A percentile compares a stretch with the other conserved stretches of the same genome.
phyloP scores from a whole-genome alignment of 2,329 filamentous ascomycete genomes.

The Penicillium sp. region DNA sequence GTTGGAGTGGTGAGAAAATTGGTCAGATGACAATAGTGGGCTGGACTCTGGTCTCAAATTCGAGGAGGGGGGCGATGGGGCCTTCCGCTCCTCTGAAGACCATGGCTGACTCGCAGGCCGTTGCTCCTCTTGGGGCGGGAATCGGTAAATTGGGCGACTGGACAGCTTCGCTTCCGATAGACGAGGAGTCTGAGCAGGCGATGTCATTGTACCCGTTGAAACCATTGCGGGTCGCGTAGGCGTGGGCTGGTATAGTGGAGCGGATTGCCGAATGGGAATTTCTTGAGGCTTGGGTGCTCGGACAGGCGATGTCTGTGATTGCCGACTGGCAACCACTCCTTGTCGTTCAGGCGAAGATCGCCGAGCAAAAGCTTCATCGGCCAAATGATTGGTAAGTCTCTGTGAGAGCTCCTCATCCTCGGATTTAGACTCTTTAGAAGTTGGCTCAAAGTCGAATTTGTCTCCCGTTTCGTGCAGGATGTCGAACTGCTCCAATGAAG shows the following conservation, averaged over 20 bases:
- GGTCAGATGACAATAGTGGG: conserved; percentile 52
- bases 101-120: conserved; percentile 54
- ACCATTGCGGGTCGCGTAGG: conserved; percentile 58
- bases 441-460: conserved; percentile 78
- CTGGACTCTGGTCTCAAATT: conserved; percentile 47
- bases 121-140: conserved; percentile 50
- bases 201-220: conserved; percentile 80
- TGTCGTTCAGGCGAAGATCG: conserved; percentile 37
- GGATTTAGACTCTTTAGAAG: conserved; percentile 45
- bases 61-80: conserved; percentile 36
- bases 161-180: conserved; percentile 29
- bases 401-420: conserved; percentile 60
- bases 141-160: conserved; percentile 54
- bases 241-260: conserved; percentile 41
- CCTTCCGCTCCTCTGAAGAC: conserved; percentile 30
- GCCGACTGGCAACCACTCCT: conserved; percentile 27
- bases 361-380: conserved; percentile 77
- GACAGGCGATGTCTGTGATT: conserved; percentile 27
- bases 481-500: conserved; percentile 89
- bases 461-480: conserved; percentile 79
- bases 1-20: conserved; percentile 55
- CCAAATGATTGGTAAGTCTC: conserved; percentile 72
- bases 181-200: conserved; percentile 47
- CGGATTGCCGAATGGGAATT: conserved; percentile 28
- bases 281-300: conserved; percentile 25